These are phyloP conservation scores for Syncephalastrum monosporum DNA, from an alignment of 371 early-diverging fungal species.

Conservation along the genomic window DNA sequence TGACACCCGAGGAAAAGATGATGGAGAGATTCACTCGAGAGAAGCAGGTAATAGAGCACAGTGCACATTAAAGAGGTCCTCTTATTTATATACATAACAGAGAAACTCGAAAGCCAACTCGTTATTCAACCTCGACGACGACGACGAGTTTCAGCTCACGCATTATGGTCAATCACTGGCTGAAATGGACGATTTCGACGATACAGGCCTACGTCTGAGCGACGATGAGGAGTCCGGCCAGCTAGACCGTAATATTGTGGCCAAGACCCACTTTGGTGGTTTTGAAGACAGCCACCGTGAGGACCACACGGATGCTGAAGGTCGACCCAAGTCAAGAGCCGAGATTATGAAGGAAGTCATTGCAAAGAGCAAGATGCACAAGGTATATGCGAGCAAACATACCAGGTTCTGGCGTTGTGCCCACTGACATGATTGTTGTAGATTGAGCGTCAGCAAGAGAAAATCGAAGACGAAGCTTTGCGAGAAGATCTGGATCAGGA, in stretches of 20 bases:
- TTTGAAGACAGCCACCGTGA: constrained; percentile 55
- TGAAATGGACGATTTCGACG: constrained; percentile 81
- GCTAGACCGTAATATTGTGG: constrained; percentile 72
- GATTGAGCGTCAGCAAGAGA: constrained; percentile 81
- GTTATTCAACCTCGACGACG: constrained; percentile 82
- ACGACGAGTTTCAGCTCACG: constrained; percentile 70
- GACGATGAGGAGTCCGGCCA: constrained; percentile 71
- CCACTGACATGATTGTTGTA: constrained; percentile 4
- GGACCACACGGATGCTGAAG: constrained; percentile 37
- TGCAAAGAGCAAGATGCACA: constrained; percentile 93
- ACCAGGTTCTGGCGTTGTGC: background rate
- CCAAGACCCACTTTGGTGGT: constrained; percentile 85
- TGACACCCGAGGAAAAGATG: constrained; percentile 96
- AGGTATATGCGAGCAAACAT: constrained; percentile 26
- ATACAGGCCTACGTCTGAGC: constrained; percentile 59
- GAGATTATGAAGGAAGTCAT: constrained; percentile 98
- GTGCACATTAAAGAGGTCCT: constrained; percentile 7
- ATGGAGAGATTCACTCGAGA: constrained; percentile 90
- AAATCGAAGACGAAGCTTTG: constrained; percentile 79
- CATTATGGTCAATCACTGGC: constrained; percentile 90
- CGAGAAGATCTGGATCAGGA: constrained; percentile 87
- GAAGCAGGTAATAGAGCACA: constrained; percentile 52
- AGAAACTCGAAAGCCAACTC: constrained; percentile 27
- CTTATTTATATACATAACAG: constrained; percentile 6
- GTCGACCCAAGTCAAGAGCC: constrained; percentile 73